Evolutionary conservation across 371 early-diverging fungal genomes (phyloP).

Genomic region (Mortierella sp.): DNA sequence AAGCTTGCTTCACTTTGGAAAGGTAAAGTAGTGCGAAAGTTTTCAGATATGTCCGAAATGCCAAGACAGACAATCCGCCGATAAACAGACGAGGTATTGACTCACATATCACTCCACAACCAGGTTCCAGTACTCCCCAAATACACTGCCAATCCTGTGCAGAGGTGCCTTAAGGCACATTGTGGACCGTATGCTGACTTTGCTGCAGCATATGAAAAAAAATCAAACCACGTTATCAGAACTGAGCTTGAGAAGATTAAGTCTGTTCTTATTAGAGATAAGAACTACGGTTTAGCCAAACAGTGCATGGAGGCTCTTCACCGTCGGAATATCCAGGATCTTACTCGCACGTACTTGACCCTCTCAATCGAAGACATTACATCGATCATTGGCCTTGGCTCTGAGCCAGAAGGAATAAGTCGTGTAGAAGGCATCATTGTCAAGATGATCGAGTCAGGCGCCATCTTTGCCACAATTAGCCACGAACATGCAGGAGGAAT

Average conservation of each 20-base stretch:
- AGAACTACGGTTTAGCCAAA: slow-evolving; percentile 78
- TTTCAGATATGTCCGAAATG: neutral
- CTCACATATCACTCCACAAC: neutral
- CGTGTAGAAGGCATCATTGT: slow-evolving; percentile 50
- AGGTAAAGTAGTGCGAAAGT: slow-evolving; percentile 36
- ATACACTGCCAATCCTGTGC: slow-evolving; percentile 68
- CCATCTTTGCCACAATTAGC: slow-evolving; percentile 74
- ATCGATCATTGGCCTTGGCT: slow-evolving; percentile 60
- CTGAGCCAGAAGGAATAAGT: slow-evolving; percentile 25
- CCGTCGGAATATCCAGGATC: slow-evolving; percentile 72
- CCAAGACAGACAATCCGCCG: neutral
- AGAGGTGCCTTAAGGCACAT: slow-evolving; percentile 63
- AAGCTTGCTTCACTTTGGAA: slow-evolving; percentile 72
- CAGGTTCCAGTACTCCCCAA: slow-evolving; percentile 68
- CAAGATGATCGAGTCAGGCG: slow-evolving; percentile 64
- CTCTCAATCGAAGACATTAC: slow-evolving; percentile 80
- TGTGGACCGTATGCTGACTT: slow-evolving; percentile 68
- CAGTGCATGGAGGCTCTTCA: slow-evolving; percentile 72
- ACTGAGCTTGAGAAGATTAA: slow-evolving; percentile 29
- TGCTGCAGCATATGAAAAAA: slow-evolving; percentile 69
- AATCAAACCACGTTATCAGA: slow-evolving; percentile 30
- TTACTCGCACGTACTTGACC: slow-evolving; percentile 84
- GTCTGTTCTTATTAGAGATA: slow-evolving; percentile 60
- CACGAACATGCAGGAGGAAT: slow-evolving; percentile 69
- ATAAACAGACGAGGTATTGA: neutral